Percentiles rank a stretch among this genome's conserved stretches.
phyloP scores from a whole-genome alignment of 2,329 filamentous ascomycete species.

The Uncinocarpus reesii region DNA sequence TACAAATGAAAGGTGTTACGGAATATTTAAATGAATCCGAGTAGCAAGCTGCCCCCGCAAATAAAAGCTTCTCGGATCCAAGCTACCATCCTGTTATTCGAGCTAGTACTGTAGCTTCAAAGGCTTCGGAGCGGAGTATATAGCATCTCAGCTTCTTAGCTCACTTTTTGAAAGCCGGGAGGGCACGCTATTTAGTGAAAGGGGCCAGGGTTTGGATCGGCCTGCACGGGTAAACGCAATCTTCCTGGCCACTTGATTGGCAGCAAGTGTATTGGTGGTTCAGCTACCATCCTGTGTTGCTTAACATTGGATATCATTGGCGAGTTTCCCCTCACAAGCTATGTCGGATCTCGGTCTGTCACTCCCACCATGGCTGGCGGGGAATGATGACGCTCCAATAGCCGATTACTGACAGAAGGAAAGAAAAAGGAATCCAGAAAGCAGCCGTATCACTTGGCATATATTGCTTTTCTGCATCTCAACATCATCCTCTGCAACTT shows the following conservation, averaged over 20 bases:
- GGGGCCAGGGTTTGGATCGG: no score
- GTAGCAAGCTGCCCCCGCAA: not conserved
- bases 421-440: no score
- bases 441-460: no score
- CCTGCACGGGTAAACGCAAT: no score
- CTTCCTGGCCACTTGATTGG: no score
- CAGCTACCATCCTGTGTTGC: no score
- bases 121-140: not conserved
- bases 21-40: not conserved
- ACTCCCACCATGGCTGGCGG: not conserved
- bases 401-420: not conserved
- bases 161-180: not conserved
- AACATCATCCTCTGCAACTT: no score
- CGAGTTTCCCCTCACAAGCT: not conserved
- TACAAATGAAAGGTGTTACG: not conserved
- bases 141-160: no score
- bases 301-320: no score
- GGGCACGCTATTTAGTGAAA: not conserved
- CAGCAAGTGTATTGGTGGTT: not conserved
- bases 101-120: not conserved
- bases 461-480: no score
- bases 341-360: constrained; percentile 4
- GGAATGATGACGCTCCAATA: not conserved
- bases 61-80: not conserved
- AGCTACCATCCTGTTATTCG: not conserved